These are phyloP conservation scores for Mantamonas sphyraenae DNA, from an alignment of 78 protist genomes.

Conservation along the genomic window DNA sequence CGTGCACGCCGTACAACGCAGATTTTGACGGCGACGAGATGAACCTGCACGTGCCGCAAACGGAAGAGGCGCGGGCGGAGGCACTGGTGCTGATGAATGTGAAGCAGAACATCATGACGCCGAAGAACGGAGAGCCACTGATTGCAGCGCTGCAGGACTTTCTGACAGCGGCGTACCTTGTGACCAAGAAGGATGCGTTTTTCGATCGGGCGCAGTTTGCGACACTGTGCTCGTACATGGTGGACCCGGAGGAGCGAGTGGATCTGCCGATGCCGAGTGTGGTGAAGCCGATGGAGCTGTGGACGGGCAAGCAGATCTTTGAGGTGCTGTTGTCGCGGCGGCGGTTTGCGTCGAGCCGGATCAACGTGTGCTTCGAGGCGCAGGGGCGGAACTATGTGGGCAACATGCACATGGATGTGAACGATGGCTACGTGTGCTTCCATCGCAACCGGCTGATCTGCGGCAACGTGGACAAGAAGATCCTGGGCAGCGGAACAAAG, in stretches of 20 bases:
- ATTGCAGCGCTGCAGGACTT: conserved; percentile 96
- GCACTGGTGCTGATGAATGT: conserved; percentile 73
- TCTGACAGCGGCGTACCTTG: conserved; percentile 78
- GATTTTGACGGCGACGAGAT: conserved; percentile 90
- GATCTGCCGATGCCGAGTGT: conserved; percentile 84
- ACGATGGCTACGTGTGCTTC: conserved; percentile 49
- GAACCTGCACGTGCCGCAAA: conserved; percentile 56
- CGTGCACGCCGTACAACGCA: conserved; percentile 97
- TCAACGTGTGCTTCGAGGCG: not conserved
- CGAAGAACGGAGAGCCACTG: conserved; percentile 93
- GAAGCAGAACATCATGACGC: conserved; percentile 83
- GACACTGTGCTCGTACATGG: conserved; percentile 37
- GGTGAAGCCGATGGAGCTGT: conserved; percentile 83
- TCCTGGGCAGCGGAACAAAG: conserved; percentile 34
- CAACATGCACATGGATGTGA: too few relatives aligned
- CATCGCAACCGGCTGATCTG: conserved; percentile 70
- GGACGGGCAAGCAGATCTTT: conserved; percentile 98
- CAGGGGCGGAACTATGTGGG: not conserved
- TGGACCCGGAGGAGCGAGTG: conserved; percentile 51
- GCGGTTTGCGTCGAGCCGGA: not conserved
- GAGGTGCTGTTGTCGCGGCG: conserved; percentile 32
- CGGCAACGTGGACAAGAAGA: conserved; percentile 85
- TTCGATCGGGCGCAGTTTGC: conserved; percentile 53
- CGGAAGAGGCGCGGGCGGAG: conserved; percentile 96
- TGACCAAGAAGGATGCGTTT: conserved; percentile 83